Evolutionary conservation across 2,329 filamentous ascomycete species (phyloP).

Genomic region (Penicillium sp.): DNA sequence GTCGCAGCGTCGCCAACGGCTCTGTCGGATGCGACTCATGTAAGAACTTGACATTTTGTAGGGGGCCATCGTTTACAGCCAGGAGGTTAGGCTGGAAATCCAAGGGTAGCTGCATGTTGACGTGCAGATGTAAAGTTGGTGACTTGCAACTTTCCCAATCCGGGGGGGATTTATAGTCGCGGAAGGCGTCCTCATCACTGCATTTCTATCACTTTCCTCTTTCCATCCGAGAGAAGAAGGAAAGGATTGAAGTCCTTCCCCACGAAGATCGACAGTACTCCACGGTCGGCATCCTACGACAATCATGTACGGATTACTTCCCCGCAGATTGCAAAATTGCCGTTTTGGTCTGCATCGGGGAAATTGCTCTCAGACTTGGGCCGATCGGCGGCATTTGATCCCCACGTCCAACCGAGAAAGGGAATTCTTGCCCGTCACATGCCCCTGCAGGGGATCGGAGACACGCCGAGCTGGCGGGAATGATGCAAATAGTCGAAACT

Average conservation of each 20-base stretch:
- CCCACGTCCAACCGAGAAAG: not conserved
- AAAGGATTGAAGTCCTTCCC: not conserved
- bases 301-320: not conserved
- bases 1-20: conserved; percentile 46
- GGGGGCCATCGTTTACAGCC: conserved; percentile 45
- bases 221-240: not conserved
- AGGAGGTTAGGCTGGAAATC: conserved; percentile 17
- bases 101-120: not conserved
- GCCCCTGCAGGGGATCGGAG: not conserved
- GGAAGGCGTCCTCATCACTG: not conserved
- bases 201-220: not conserved
- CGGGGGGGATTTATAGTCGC: not conserved
- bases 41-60: conserved; percentile 42
- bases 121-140: not conserved
- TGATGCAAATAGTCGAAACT: not conserved
- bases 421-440: not conserved
- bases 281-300: too few species aligned
- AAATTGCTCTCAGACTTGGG: not conserved
- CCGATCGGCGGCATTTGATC: not conserved
- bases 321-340: not conserved
- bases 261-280: not conserved
- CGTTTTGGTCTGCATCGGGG: not conserved
- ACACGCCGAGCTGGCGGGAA: not conserved
- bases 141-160: not conserved
- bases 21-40: conserved; percentile 39